Percentiles rank a stretch among this genome's conserved stretches.
Conservation (phyloP, 2,329 filamentous ascomycete genomes). For the Westerdykella sp. region DNA sequence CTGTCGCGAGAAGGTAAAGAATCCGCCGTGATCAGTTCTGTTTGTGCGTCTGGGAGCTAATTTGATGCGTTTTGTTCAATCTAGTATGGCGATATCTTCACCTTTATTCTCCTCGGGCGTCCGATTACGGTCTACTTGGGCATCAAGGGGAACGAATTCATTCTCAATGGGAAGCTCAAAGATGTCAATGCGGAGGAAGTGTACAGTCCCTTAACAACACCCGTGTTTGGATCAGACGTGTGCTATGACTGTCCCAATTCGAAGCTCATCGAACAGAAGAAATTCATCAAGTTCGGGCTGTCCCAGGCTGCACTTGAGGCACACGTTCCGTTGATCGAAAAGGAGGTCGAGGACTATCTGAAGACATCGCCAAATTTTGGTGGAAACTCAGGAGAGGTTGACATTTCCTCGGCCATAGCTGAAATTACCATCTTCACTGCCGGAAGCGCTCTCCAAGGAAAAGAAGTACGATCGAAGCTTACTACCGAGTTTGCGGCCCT, state of each 20-base stretch:
- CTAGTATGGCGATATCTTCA: slow-evolving; percentile 50
- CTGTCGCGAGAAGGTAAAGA: slow-evolving; percentile 56
- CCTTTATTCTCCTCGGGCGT: slow-evolving; percentile 49
- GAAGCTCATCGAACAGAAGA: slow-evolving; percentile 27
- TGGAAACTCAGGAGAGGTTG: slow-evolving; percentile 55
- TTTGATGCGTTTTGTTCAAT: background rate
- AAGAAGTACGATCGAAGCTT: slow-evolving; percentile 67
- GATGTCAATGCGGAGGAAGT: slow-evolving; percentile 53
- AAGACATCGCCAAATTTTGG: slow-evolving; percentile 58
- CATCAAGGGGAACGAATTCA: slow-evolving; percentile 50
- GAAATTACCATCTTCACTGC: slow-evolving; percentile 81
- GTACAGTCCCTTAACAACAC: slow-evolving; percentile 41
- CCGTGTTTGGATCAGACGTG: slow-evolving; percentile 19
- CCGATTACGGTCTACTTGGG: slow-evolving; percentile 49
- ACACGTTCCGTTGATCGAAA: slow-evolving; percentile 67
- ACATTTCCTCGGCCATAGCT: slow-evolving; percentile 65
- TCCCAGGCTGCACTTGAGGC: slow-evolving; percentile 61
- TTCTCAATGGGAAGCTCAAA: slow-evolving; percentile 50
- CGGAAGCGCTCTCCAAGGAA: slow-evolving; percentile 72
- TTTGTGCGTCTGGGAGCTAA: slow-evolving; percentile 7
- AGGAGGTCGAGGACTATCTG: slow-evolving; percentile 65
- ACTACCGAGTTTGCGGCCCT: slow-evolving; percentile 67
- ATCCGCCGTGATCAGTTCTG: slow-evolving; percentile 2
- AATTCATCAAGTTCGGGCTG: slow-evolving; percentile 67
- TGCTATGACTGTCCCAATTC: slow-evolving; percentile 25